phyloP scores from a whole-genome alignment of 176 grass and related monocot genomes.

The Avena atlantica region DNA sequence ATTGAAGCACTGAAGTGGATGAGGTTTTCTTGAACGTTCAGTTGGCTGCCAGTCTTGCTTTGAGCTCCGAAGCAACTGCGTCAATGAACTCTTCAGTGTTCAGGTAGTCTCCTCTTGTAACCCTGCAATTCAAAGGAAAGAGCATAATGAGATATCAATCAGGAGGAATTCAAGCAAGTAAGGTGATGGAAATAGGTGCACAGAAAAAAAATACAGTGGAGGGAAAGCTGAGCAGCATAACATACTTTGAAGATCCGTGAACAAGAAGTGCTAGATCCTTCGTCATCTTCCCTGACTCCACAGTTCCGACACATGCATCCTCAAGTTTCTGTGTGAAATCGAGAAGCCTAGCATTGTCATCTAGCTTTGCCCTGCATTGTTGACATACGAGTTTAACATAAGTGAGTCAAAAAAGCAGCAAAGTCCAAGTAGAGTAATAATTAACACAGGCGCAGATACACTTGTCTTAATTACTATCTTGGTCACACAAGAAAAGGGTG shows the following conservation, averaged over 20 bases:
- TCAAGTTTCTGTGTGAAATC: conserved; percentile 91
- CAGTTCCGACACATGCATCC: conserved; percentile 77
- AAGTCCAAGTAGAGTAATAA: not conserved
- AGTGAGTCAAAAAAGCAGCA: not conserved
- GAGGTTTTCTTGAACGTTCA: conserved; percentile 36
- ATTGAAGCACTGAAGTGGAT: not conserved
- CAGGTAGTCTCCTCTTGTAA: conserved; percentile 75
- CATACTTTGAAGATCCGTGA: conserved; percentile 87
- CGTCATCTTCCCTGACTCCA: conserved; percentile 98
- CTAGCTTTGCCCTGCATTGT: conserved; percentile 81
- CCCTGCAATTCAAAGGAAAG: conserved; percentile 48
- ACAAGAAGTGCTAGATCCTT: conserved; percentile 96
- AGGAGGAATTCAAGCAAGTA: not conserved
- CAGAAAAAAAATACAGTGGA: not conserved
- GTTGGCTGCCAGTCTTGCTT: conserved; percentile 60
- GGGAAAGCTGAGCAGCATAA: not conserved
- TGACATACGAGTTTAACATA: not conserved
- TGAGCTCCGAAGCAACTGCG: conserved; percentile 72
- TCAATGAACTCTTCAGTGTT: conserved; percentile 96
- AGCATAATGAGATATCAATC: not conserved
- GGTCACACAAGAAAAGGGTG: conserved; percentile 5
- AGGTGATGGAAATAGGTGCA: not conserved
- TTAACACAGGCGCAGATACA: not conserved
- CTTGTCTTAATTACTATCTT: conserved; percentile 8
- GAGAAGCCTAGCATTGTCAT: conserved; percentile 77